Conservation (phyloP, 2,329 filamentous ascomycete genomes). For the Fusarium sambucinum region DNA sequence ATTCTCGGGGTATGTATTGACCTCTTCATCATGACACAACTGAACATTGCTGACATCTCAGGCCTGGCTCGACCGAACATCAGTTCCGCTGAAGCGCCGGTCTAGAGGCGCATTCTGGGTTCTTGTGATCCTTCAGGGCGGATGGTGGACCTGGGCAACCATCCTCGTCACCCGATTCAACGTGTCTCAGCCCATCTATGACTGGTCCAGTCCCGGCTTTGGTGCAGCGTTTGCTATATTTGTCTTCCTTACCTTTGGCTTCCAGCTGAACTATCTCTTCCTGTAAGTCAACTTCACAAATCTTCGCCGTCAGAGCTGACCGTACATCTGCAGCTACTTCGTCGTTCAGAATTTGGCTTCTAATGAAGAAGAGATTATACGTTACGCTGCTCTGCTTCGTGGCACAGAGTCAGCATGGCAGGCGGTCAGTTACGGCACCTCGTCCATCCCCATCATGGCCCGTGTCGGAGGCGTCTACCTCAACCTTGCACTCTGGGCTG, state of each 20-base stretch:
- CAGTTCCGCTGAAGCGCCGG: conserved; percentile 65
- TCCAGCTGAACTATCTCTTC: conserved; percentile 81
- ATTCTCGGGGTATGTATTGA: conserved; percentile 65
- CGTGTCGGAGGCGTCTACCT: conserved; percentile 75
- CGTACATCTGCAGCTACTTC: conserved; percentile 67
- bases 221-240: conserved; percentile 75
- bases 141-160: conserved; percentile 79
- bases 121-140: conserved; percentile 71
- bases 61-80: conserved; percentile 70
- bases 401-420: conserved; percentile 80
- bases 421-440: conserved; percentile 77
- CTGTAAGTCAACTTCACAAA: conserved; percentile 58
- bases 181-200: conserved; percentile 68
- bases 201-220: conserved; percentile 74
- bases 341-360: conserved; percentile 74
- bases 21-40: neutral
- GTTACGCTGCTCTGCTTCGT: conserved; percentile 74
- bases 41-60: conserved; percentile 31
- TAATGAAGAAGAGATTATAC: conserved; percentile 72
- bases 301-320: neutral
- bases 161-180: conserved; percentile 72
- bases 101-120: conserved; percentile 66
- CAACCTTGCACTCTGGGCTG: conserved; percentile 76
- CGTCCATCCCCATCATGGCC: conserved; percentile 71
- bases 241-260: conserved; percentile 73